These are phyloP conservation scores for Kondoa malvinella DNA, from an alignment of 768 basidiomycete species.

Conservation along the genomic window DNA sequence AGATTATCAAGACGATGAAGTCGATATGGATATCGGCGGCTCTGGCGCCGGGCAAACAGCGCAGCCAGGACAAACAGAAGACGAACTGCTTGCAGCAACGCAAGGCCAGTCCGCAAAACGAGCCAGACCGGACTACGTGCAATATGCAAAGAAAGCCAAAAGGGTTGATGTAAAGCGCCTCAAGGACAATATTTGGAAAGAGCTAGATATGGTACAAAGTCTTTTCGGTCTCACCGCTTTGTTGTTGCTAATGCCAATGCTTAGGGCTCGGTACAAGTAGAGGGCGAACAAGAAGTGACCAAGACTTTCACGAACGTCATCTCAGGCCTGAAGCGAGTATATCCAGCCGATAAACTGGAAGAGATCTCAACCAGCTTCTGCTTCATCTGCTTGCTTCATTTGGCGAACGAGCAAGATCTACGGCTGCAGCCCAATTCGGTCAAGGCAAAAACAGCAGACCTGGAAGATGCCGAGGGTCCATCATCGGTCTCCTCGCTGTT, in stretches of 20 bases:
- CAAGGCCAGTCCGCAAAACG: constrained; percentile 53
- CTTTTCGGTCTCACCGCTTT: neutral
- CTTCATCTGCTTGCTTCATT: constrained; percentile 89
- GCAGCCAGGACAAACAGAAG: constrained; percentile 49
- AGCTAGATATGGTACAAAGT: constrained; percentile 43
- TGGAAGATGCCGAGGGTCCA: neutral
- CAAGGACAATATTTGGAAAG: constrained; percentile 97
- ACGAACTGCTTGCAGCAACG: constrained; percentile 65
- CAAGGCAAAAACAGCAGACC: neutral
- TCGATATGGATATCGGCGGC: constrained; percentile 33
- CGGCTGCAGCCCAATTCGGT: constrained; percentile 39
- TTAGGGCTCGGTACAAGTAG: neutral
- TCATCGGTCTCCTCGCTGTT: neutral
- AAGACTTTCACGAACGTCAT: constrained; percentile 45
- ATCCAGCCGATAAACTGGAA: constrained; percentile 84
- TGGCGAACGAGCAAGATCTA: constrained; percentile 91
- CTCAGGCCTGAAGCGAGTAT: constrained; percentile 56
- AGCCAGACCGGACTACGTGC: constrained; percentile 69
- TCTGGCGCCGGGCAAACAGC: constrained; percentile 30
- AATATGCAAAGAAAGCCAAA: constrained; percentile 88
- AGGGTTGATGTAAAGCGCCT: constrained; percentile 88
- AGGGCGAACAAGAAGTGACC: neutral
- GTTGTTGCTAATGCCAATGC: neutral
- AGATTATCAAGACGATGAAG: constrained; percentile 20
- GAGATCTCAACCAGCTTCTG: constrained; percentile 99